Conservation (phyloP, 495 filamentous ascomycete species). For the Trichocladium antarcticum region DNA sequence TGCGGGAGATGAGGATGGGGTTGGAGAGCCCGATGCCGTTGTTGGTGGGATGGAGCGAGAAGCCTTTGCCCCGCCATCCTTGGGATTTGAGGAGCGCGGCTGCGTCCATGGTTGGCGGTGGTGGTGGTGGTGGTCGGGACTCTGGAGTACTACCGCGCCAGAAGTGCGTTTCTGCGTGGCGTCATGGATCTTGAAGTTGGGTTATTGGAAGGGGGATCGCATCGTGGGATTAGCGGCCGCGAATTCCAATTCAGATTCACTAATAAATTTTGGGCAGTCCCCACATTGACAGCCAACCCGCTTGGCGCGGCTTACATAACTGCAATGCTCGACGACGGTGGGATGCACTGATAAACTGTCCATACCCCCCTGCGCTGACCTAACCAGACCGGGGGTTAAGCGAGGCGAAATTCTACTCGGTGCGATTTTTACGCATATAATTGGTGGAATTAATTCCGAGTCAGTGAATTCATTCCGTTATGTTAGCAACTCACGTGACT, state of each 20-base stretch:
- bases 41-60: conserved; percentile 57
- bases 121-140: background rate
- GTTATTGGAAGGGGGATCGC: background rate
- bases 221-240: background rate
- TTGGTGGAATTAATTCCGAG: no score
- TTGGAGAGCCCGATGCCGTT: conserved; percentile 53
- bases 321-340: no score
- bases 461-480: no score
- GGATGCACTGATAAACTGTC: no score
- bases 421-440: no score
- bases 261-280: background rate
- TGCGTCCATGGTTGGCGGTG: conserved; percentile 18
- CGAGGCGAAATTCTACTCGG: no score
- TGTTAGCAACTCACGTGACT: no score
- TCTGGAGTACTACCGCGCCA: background rate
- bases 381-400: no score
- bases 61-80: conserved; percentile 69
- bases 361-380: no score
- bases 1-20: conserved; percentile 57
- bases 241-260: no score
- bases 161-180: background rate
- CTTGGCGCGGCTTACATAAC: no score
- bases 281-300: no score
- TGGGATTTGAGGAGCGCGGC: conserved; percentile 48
- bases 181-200: background rate